phyloP scores from a whole-genome alignment of 306 rosid species.

The Dalbergia cochinchinensis region DNA sequence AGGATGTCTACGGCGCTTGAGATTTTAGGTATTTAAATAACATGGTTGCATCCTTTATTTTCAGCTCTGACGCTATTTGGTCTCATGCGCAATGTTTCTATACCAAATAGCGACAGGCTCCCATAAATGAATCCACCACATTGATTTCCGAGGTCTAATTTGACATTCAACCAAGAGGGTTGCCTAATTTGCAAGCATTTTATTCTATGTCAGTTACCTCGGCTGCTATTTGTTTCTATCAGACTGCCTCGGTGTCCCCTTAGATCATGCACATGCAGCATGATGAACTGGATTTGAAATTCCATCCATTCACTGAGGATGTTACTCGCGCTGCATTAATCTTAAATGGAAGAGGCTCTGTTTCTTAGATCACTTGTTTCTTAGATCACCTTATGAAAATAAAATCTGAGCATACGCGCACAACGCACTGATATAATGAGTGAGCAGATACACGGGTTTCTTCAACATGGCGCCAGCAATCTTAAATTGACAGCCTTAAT shows the following conservation, averaged over 20 bases:
- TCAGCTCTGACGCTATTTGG: too few species aligned
- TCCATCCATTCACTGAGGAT: neutral
- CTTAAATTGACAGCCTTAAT: conserved; percentile 26
- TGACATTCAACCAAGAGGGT: neutral
- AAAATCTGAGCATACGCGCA: neutral
- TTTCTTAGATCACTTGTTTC: conserved; percentile 21
- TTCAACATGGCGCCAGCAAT: conserved; percentile 19
- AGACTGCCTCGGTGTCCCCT: neutral
- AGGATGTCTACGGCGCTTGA: too few species aligned
- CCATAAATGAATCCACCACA: neutral
- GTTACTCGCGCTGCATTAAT: neutral
- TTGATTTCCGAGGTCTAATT: neutral
- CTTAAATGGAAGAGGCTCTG: neutral
- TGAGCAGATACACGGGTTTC: neutral
- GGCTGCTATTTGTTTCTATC: conserved; percentile 1
- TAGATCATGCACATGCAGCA: neutral
- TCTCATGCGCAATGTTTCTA: neutral
- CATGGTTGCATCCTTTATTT: too few species aligned
- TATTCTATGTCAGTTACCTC: neutral
- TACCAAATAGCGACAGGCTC: neutral
- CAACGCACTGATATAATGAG: neutral
- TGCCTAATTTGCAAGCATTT: neutral
- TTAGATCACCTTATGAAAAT: neutral
- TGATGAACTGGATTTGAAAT: neutral
- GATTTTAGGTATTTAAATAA: too few species aligned